Conservation (phyloP, 495 filamentous ascomycete species). For the Penicillium bovifimosum region DNA sequence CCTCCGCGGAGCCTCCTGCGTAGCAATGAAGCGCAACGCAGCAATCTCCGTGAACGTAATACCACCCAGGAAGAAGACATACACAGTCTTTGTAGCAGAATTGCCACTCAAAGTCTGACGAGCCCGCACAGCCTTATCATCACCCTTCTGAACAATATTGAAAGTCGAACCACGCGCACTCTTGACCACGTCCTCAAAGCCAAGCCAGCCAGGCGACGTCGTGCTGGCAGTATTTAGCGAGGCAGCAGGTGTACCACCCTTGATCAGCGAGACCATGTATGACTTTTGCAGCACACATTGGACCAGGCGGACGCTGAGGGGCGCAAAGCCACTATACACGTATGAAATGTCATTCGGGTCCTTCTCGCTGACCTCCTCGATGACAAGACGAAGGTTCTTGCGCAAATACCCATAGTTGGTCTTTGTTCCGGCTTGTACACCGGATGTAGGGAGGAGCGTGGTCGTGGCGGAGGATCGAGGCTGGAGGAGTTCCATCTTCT, state of each 20-base stretch:
- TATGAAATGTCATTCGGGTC: conserved; percentile 97
- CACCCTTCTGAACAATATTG: conserved; percentile 86
- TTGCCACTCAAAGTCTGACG: conserved; percentile 64
- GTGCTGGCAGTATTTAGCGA: conserved; percentile 47
- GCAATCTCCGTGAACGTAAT: conserved; percentile 95
- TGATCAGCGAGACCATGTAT: conserved; percentile 64
- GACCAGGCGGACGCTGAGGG: conserved; percentile 87
- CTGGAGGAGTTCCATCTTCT: conserved; percentile 81
- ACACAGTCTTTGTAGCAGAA: conserved; percentile 71
- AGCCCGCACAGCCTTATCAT: conserved; percentile 90
- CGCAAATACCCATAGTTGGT: conserved; percentile 90
- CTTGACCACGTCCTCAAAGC: conserved; percentile 85
- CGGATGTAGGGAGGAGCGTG: conserved; percentile 62
- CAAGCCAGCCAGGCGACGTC: conserved; percentile 76
- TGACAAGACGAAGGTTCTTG: conserved; percentile 78
- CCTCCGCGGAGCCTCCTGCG: conserved; percentile 74
- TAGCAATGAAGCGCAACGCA: conserved; percentile 83
- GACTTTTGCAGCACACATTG: conserved; percentile 92
- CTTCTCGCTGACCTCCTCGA: conserved; percentile 94
- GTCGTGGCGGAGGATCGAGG: conserved; percentile 63
- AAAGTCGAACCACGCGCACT: conserved; percentile 81
- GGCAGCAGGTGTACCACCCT: conserved; percentile 45
- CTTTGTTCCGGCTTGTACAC: conserved; percentile 53
- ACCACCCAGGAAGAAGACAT: conserved; percentile 92
- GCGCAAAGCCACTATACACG: conserved; percentile 95